phyloP scores from a whole-genome alignment of 345 rosid species.

The Rhizophora mangle region DNA sequence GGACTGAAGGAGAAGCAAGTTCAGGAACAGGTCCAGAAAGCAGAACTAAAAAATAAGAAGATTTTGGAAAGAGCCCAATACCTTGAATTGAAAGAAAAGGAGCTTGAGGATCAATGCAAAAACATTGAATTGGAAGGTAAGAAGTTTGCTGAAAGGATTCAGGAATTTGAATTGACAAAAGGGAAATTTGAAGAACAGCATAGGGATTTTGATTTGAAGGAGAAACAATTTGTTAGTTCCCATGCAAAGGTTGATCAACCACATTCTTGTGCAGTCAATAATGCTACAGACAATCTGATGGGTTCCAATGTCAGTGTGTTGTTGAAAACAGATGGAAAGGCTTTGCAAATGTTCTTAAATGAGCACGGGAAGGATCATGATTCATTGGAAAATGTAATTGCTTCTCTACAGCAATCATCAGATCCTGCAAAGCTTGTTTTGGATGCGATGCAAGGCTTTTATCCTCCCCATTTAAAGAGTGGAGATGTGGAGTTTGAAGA shows the following conservation, averaged over 20 bases:
- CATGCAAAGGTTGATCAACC: constrained; percentile 17
- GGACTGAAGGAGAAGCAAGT: constrained; percentile 15
- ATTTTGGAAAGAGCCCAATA: constrained; percentile 13
- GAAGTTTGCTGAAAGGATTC: constrained; percentile 8
- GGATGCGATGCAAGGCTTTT: constrained; percentile 49
- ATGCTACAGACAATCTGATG: not conserved
- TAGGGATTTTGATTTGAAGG: constrained; percentile 32
- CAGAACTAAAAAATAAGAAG: constrained; percentile 10
- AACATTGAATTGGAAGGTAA: constrained; percentile 6
- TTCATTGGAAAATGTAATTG: constrained; percentile 23
- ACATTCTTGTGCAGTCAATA: not conserved
- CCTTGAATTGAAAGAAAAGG: constrained; percentile 3
- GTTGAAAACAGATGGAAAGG: constrained; percentile 33
- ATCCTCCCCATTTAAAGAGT: constrained; percentile 31
- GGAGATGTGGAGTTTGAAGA: constrained; percentile 27
- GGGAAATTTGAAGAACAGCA: constrained; percentile 10
- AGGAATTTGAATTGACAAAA: constrained; percentile 16
- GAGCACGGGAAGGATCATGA: constrained; percentile 34
- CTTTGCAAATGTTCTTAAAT: constrained; percentile 45
- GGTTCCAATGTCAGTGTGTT: constrained; percentile 10
- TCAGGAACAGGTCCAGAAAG: constrained; percentile 9
- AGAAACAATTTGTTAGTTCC: constrained; percentile 9
- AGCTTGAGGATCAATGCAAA: constrained; percentile 1
- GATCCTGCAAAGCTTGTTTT: constrained; percentile 63
- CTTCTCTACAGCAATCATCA: constrained; percentile 26